A percentile compares a stretch with the other conserved stretches of the same genome.
Conservation (phyloP, 1,284 basidiomycete genomes). For the Boletellus deceptivus region DNA sequence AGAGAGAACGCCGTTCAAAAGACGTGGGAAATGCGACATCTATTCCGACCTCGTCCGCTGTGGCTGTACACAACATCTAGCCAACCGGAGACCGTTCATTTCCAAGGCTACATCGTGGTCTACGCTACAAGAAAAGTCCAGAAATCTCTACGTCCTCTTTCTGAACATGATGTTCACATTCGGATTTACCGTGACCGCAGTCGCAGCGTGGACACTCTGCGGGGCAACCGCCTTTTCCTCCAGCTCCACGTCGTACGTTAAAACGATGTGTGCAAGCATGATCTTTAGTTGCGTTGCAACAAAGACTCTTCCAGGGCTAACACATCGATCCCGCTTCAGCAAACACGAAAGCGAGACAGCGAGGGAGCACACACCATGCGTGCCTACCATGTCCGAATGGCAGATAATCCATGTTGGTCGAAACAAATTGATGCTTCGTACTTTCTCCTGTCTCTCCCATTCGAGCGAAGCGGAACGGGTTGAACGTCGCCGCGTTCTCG, state of each 20-base stretch:
- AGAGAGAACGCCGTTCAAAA: neutral
- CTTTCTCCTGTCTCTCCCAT: slow-evolving; percentile 18
- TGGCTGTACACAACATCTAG: slow-evolving; percentile 4
- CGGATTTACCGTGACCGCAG: neutral
- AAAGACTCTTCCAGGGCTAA: slow-evolving; percentile 35
- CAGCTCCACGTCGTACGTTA: slow-evolving; percentile 33
- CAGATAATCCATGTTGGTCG: slow-evolving; percentile 16
- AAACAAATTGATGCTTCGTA: slow-evolving; percentile 19
- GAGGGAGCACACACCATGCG: slow-evolving; percentile 14
- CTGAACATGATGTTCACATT: slow-evolving; percentile 21
- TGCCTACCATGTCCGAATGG: slow-evolving; percentile 19
- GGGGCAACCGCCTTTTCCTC: slow-evolving; percentile 25
- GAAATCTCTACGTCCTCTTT: slow-evolving; percentile 5
- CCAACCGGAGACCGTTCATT: neutral
- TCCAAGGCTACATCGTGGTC: neutral
- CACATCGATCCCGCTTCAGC: neutral
- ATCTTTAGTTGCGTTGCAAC: slow-evolving; percentile 30
- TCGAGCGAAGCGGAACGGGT: slow-evolving; percentile 33
- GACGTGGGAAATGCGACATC: slow-evolving; percentile 11
- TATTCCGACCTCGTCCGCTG: slow-evolving; percentile 18
- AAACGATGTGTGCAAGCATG: slow-evolving; percentile 32
- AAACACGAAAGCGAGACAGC: neutral
- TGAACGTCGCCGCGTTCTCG: slow-evolving; percentile 27
- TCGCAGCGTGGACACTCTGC: neutral
- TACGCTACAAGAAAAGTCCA: too few relatives aligned